Percentiles rank a stretch among this genome's conserved stretches.
Evolutionary conservation across 73 alveolate genomes (phyloP).

Genomic region (Paramecium octaurelia): DNA sequence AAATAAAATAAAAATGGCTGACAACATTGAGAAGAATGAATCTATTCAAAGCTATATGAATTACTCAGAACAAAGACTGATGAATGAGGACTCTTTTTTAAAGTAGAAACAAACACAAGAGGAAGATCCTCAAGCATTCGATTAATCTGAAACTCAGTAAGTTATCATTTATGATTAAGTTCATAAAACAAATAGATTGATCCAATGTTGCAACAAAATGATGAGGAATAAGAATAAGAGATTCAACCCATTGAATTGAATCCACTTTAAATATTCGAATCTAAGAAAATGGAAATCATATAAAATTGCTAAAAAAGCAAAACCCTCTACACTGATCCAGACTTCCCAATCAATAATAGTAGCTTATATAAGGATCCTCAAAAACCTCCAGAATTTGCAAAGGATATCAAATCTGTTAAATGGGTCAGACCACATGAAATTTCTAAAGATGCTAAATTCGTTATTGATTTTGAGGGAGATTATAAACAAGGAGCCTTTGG

Average conservation of each 20-base stretch:
- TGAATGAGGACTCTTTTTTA: neutral
- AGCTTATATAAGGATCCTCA: constrained; percentile 83
- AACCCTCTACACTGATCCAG: constrained; percentile 72
- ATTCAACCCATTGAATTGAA: neutral
- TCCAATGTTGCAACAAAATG: neutral
- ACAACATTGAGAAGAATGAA: constrained; percentile 8
- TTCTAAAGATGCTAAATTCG: constrained; percentile 87
- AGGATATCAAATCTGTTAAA: constrained; percentile 75
- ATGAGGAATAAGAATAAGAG: neutral
- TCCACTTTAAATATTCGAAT: neutral
- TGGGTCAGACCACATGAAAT: constrained; percentile 95
- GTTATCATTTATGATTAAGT: neutral
- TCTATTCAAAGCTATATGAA: constrained; percentile 26
- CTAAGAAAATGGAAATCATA: neutral
- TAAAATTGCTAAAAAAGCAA: neutral
- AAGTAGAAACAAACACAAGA: neutral
- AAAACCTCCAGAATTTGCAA: constrained; percentile 82
- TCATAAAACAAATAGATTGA: neutral
- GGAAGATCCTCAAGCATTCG: neutral
- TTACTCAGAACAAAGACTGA: constrained; percentile 23
- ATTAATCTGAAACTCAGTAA: neutral
- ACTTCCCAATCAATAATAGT: constrained; percentile 77
- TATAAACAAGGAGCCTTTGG: constrained; percentile 97
- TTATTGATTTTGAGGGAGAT: constrained; percentile 93
- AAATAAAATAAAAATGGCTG: neutral